phyloP scores from a whole-genome alignment of 2,329 filamentous ascomycete genomes.

The Aspergillus vadensis region DNA sequence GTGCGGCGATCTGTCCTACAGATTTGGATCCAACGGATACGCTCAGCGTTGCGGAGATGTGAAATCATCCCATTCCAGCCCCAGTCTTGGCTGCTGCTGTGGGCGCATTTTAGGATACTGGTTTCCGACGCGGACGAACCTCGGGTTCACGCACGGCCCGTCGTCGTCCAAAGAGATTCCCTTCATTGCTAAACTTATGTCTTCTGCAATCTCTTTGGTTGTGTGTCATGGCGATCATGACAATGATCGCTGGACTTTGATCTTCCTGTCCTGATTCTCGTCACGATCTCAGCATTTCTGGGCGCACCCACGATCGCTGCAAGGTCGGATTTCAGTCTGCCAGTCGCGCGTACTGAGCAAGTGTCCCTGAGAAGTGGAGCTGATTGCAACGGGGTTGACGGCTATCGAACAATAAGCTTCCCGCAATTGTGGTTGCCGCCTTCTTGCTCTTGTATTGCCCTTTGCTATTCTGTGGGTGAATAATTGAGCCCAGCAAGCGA shows the following conservation, averaged over 20 bases:
- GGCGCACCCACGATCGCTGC: background rate
- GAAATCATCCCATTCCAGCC: conserved; percentile 14
- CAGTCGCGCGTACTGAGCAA: background rate
- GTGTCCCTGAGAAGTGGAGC: conserved; percentile 1
- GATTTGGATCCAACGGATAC: conserved; percentile 13
- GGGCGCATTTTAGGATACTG: conserved; percentile 22
- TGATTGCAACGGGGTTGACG: conserved; percentile 10
- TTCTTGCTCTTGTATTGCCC: background rate
- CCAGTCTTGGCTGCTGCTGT: conserved; percentile 1
- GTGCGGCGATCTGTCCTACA: conserved; percentile 10
- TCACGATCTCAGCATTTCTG: background rate
- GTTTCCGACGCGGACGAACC: conserved; percentile 26
- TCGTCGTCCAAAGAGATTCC: background rate
- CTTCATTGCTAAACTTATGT: background rate
- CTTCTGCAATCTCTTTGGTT: background rate
- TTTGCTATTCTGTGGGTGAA: background rate
- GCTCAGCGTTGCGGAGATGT: conserved; percentile 11
- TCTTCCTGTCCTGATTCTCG: background rate
- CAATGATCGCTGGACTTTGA: background rate
- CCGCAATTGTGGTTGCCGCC: background rate
- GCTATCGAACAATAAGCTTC: background rate
- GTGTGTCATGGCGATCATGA: background rate
- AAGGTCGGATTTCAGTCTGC: background rate
- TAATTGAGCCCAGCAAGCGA: background rate
- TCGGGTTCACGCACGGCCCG: conserved; percentile 1